A percentile compares a stretch with the other conserved stretches of the same genome.
Conservation (phyloP, 164 flowering plant species). For the Berberis thunbergii region DNA sequence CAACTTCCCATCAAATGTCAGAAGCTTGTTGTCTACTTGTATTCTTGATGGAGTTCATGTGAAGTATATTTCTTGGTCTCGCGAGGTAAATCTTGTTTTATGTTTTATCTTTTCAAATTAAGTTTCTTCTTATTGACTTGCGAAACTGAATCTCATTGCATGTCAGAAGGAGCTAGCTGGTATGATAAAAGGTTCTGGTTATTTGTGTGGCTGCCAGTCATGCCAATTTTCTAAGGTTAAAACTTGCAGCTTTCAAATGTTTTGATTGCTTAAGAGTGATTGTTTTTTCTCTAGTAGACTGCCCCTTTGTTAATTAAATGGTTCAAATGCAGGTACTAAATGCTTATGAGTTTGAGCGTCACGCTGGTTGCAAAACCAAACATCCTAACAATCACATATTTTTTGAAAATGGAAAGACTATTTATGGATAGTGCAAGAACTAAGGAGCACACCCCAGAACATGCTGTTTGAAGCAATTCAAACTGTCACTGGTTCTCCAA, state of each 20-base stretch:
- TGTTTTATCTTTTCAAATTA: neutral
- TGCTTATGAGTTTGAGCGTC: constrained; percentile 78
- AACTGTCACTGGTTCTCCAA: constrained; percentile 25
- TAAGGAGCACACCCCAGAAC: constrained; percentile 59
- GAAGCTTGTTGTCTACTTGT: no score
- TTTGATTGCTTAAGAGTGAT: neutral
- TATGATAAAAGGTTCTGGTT: constrained; percentile 66
- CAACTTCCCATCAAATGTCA: no score
- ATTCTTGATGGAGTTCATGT: no score
- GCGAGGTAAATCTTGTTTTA: constrained; percentile 23
- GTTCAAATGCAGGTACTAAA: constrained; percentile 37
- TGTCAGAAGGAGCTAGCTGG: constrained; percentile 53
- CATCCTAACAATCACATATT: constrained; percentile 26
- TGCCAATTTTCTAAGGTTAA: constrained; percentile 56
- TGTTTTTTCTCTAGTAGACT: neutral
- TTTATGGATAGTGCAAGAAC: constrained; percentile 71
- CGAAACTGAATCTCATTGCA: neutral
- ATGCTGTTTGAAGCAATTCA: constrained; percentile 51
- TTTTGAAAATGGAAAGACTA: constrained; percentile 73
- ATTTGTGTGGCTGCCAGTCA: constrained; percentile 63
- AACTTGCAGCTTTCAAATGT: neutral
- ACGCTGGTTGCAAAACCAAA: constrained; percentile 70
- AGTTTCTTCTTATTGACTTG: neutral
- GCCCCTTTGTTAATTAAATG: neutral
- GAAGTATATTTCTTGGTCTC: no score